Conservation (phyloP, 1,139 yeast species). For the Yamadazyma spencermartinsiae region DNA sequence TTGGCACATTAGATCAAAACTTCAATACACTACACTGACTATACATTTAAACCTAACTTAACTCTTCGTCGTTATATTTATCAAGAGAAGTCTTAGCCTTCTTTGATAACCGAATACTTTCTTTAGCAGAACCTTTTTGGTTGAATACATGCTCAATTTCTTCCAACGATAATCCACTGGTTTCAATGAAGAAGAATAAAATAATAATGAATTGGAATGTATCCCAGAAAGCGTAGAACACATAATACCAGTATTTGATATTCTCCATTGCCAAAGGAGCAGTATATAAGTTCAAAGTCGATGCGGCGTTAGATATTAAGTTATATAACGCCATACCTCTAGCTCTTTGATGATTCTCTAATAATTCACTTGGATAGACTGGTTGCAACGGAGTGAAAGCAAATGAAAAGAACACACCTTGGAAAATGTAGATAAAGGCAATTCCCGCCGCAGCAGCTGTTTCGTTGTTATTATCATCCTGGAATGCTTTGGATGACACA, state of each 20-base stretch:
- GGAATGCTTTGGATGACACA: constrained; percentile 17
- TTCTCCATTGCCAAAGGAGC: constrained; percentile 24
- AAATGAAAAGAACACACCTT: constrained; percentile 21
- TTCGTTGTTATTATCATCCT: constrained; percentile 12
- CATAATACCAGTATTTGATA: constrained; percentile 22
- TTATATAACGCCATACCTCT: constrained; percentile 18
- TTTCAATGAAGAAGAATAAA: constrained; percentile 30
- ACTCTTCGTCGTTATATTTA: not conserved
- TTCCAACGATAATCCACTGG: constrained; percentile 27
- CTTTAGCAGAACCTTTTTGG: constrained; percentile 9
- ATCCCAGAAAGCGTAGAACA: constrained; percentile 22
- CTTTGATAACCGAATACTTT: constrained; percentile 12
- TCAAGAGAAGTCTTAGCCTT: constrained; percentile 5
- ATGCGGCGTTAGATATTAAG: constrained; percentile 18
- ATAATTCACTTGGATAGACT: constrained; percentile 22
- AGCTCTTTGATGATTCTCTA: constrained; percentile 19
- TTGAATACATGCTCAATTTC: constrained; percentile 26
- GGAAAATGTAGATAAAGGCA: constrained; percentile 21
- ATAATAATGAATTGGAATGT: constrained; percentile 19
- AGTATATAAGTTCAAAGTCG: constrained; percentile 20
- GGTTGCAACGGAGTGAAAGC: constrained; percentile 23
- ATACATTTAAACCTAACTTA: not conserved
- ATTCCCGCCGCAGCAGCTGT: constrained; percentile 14
- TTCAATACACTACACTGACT: not conserved
- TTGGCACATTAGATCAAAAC: constrained; percentile 8